These are phyloP conservation scores for Tolypocladium endophyticum DNA, from an alignment of 2,329 filamentous ascomycete genomes.

Conservation along the genomic window DNA sequence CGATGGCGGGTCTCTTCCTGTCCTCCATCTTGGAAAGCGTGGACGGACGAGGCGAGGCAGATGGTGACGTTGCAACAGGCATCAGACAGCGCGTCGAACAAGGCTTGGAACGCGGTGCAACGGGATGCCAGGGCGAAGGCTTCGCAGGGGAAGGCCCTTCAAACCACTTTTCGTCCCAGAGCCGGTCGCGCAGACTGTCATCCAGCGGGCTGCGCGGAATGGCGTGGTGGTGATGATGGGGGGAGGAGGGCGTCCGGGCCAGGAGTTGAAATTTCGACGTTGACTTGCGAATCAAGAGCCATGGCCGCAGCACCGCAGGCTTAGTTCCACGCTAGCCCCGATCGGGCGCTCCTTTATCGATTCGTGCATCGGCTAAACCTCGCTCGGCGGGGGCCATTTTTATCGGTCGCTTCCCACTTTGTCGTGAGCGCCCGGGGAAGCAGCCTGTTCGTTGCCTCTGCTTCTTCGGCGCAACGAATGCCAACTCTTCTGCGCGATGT, in stretches of 20 bases:
- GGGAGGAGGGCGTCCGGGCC: constrained; percentile 17
- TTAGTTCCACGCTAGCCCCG: constrained; percentile 22
- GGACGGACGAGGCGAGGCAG: constrained; percentile 64
- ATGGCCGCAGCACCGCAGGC: constrained; percentile 23
- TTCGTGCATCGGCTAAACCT: constrained; percentile 22
- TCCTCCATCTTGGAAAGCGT: constrained; percentile 96
- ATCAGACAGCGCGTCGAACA: constrained; percentile 52
- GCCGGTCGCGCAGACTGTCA: constrained; percentile 21
- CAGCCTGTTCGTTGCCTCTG: background rate
- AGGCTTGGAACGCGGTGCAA: constrained; percentile 29
- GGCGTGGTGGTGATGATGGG: constrained; percentile 18
- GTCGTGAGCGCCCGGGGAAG: background rate
- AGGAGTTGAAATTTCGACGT: constrained; percentile 36
- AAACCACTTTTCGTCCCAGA: constrained; percentile 24
- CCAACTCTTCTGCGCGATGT: background rate
- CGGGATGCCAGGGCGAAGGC: constrained; percentile 16
- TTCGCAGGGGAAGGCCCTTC: constrained; percentile 16
- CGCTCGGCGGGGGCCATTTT: constrained; percentile 8
- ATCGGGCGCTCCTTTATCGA: constrained; percentile 21
- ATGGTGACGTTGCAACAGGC: constrained; percentile 70
- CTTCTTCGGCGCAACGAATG: background rate
- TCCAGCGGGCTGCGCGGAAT: constrained; percentile 20
- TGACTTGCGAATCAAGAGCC: constrained; percentile 28
- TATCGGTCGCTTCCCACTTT: background rate
- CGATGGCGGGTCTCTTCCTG: constrained; percentile 86